Evolutionary conservation across 768 basidiomycete genomes (phyloP), one percentile per base, ranked within the genome.

Genomic region (Suillus decipiens): DNA sequence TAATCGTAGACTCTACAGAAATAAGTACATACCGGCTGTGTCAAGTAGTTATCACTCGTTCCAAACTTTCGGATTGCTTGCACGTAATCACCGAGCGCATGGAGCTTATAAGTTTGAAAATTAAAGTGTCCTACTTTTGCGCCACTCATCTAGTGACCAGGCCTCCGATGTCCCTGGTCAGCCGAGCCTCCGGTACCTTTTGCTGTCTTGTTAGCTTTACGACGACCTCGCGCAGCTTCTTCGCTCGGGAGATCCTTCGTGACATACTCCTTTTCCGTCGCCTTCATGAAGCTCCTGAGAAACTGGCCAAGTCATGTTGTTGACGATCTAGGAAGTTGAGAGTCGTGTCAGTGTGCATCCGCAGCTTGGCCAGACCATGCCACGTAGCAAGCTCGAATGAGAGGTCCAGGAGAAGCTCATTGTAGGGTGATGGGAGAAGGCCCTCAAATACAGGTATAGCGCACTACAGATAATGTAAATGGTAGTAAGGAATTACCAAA

Each of bases 181-280:
- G 41, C 19, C 8, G 3, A 19, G 41, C 41, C 17, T 42, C 41
- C 3, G 1, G 43, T 45, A 45, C n/a, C 43, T n/a, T 45, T 45
- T n/a, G 43, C 43, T n/a, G n/a, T 24, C 47, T 48, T 15, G 43
- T 42, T 42, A 6, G 53, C 33, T 28, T 63, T 37, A 3, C 47
- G 10, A 8, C 73, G 64, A 0, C 64, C 57, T 0, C 77, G 75
- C 1, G 78, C 76, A 3, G 66, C 72, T 5, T 64, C 67, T 58
- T 86, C 82, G 0, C 61, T 61, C 0, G 80, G 80, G 12, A 84
- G 68, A 37, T 81, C 79, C 0, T 61, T 24, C 0, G 77, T 79
- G 1, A 70, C 24, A 56, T 68, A 78, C 19, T 45, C n/a, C n/a
- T 45, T n/a, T n/a, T 1, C 19, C 11, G 43, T 45, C 2, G 10